Percentiles rank a stretch among this genome's conserved stretches.
These are phyloP conservation scores for Limonium bicolor DNA, from an alignment of 148 eudicot species.

Conservation along the genomic window DNA sequence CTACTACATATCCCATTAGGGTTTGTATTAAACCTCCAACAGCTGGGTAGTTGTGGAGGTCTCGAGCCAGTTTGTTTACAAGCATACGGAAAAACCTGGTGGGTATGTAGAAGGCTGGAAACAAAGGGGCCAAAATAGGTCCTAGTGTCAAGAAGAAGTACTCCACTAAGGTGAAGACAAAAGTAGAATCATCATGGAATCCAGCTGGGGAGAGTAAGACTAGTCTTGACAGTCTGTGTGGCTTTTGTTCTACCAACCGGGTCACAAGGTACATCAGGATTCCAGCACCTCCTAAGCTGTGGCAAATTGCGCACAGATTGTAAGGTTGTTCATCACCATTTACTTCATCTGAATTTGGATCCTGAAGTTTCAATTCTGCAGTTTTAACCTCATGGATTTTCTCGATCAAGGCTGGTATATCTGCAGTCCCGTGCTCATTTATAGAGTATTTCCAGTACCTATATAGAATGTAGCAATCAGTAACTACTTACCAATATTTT, in stretches of 20 bases:
- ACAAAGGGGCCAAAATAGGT: constrained; percentile 54
- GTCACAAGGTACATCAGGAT: constrained; percentile 71
- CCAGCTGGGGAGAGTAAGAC: constrained; percentile 89
- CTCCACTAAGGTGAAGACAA: constrained; percentile 47
- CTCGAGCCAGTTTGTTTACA: constrained; percentile 78
- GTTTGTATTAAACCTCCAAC: constrained; percentile 94
- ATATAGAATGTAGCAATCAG: no score
- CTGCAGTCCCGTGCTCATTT: constrained; percentile 88
- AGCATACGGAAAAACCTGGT: constrained; percentile 92
- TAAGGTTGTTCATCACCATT: constrained; percentile 41
- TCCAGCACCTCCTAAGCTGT: constrained; percentile 94
- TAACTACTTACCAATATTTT: no score
- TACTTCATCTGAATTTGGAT: constrained; percentile 26
- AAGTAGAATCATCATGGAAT: constrained; percentile 63
- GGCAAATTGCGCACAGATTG: constrained; percentile 67
- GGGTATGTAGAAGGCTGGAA: constrained; percentile 86
- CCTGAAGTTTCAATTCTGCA: constrained; percentile 39
- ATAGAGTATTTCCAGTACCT: constrained; percentile 96
- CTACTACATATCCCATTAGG: constrained; percentile 75
- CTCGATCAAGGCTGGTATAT: constrained; percentile 78
- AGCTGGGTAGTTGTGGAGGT: constrained; percentile 88
- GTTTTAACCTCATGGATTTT: constrained; percentile 77
- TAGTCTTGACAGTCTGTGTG: constrained; percentile 71
- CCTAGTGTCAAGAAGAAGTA: constrained; percentile 34
- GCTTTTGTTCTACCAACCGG: constrained; percentile 39